Evolutionary conservation across 495 filamentous ascomycete species (phyloP), one percentile per base, ranked within the genome.

Genomic region (Penicillium soppii): DNA sequence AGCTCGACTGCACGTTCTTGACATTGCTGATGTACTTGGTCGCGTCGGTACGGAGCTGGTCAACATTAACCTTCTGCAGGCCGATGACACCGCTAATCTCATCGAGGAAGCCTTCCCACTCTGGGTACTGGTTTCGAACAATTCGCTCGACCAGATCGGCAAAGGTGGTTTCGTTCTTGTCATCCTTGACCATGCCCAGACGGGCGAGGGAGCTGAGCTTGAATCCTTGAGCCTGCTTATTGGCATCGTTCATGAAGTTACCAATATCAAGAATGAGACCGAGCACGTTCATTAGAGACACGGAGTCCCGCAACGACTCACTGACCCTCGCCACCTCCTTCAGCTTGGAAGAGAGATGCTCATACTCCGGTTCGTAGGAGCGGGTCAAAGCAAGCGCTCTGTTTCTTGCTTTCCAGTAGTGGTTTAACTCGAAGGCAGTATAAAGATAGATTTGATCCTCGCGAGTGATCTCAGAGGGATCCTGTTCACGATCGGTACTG

Each of bases 231-330:
- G 95, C 94, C 69, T 97, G 95, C 71, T 98, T 98, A 69, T 96
- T 97, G 40, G 91, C 85, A 60, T 97, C 94, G 73, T 98, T 98
- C 94, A 98, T 98, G 78, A 94, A 98, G 64, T 98, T 98, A 63
- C 94, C 94, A 62, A 98, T 95, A 70, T 96, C 91, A 57, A 97
- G 76, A 66, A 98, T 98, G 40, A 98, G 75, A 52, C 92, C 92
- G 17, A 98, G 85, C 35, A 98, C 90, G 53, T 94, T 96, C 83
- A 97, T 96, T 58, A 98, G 73, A 7, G 90, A 83, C 3, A 95
- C 90, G 2, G 92, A 97, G 57, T 92, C 90, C 23, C 92, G 81
- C 38, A 98, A 71, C 13, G 89, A 88, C 69, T 98, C 95, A 38
- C 91, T 91, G 20, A 95, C 91, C 41, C 72, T 69, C 19, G 95